A percentile compares a stretch with the other conserved stretches of the same genome.
phyloP scores from a whole-genome alignment of 352 stramenopile genomes.

The Globisporangium barbulae region DNA sequence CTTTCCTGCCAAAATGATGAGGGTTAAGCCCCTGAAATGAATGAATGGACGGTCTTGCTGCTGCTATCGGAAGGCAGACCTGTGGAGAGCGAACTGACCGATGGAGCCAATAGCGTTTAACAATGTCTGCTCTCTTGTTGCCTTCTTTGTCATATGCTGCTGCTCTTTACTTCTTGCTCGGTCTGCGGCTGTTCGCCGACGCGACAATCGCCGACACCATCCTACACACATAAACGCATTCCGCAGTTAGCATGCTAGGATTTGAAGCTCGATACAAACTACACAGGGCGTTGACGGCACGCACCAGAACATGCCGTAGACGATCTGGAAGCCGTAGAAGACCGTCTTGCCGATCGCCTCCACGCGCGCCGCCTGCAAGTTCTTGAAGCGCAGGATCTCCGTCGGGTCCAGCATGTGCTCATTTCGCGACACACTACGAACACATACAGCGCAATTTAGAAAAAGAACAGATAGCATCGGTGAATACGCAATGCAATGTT shows the following conservation, averaged over 20 bases:
- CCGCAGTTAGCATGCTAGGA: background rate
- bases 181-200: constrained; percentile 45
- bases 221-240: constrained; percentile 24
- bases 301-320: constrained; percentile 90
- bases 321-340: constrained; percentile 85
- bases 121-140: background rate
- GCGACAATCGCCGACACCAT: constrained; percentile 85
- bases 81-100: background rate
- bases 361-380: constrained; percentile 68
- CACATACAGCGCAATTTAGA: background rate
- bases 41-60: background rate
- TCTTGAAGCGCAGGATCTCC: constrained; percentile 87
- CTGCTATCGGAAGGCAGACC: background rate
- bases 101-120: background rate
- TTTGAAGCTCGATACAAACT: background rate
- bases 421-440: constrained; percentile 56
- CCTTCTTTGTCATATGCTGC: background rate
- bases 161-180: constrained; percentile 13
- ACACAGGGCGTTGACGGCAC: constrained; percentile 9
- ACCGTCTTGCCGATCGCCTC: constrained; percentile 84
- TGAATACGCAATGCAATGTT: background rate
- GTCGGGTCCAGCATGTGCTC: constrained; percentile 84
- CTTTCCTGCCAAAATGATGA: constrained; percentile 4
- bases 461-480: background rate
- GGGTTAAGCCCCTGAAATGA: background rate